A percentile compares a stretch with the other conserved stretches of the same genome.
Conservation (phyloP, 1,284 basidiomycete species). For the Cryptococcus sp. region DNA sequence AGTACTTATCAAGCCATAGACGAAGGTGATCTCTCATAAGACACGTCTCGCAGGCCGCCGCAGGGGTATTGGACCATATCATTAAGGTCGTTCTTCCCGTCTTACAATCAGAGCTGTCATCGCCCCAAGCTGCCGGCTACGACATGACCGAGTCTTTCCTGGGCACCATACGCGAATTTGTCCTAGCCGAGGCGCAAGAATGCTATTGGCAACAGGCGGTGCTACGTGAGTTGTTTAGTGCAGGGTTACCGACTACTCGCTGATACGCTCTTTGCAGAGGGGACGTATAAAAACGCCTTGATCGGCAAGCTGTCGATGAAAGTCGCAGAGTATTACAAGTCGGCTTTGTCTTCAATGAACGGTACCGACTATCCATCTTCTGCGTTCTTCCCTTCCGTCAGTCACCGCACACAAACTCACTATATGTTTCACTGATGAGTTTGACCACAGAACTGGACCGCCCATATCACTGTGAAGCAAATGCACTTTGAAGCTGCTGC, state of each 20-base stretch:
- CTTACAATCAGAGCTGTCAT: conserved; percentile 58
- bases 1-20: conserved; percentile 21
- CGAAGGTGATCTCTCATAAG: not conserved
- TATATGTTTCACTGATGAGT: not conserved
- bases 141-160: conserved; percentile 70
- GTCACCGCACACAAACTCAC: conserved; percentile 6
- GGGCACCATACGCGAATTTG: conserved; percentile 68
- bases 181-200: conserved; percentile 94
- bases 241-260: too few relatives aligned
- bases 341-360: conserved; percentile 60
- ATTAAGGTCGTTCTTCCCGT: conserved; percentile 61
- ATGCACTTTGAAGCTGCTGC: conserved; percentile 88
- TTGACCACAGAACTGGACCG: conserved; percentile 67
- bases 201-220: conserved; percentile 94
- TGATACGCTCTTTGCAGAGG: conserved; percentile 55
- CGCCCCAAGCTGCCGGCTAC: conserved; percentile 45
- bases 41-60: conserved; percentile 62
- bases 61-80: conserved; percentile 72
- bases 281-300: conserved; percentile 74
- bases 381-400: conserved; percentile 48
- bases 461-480: conserved; percentile 79
- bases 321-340: conserved; percentile 68
- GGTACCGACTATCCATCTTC: conserved; percentile 56
- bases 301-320: conserved; percentile 82
- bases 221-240: conserved; percentile 59